A percentile compares a stretch with the other conserved stretches of the same genome.
Evolutionary conservation across 2,329 filamentous ascomycete genomes (phyloP).

Genomic region (Trichoderma sp.): DNA sequence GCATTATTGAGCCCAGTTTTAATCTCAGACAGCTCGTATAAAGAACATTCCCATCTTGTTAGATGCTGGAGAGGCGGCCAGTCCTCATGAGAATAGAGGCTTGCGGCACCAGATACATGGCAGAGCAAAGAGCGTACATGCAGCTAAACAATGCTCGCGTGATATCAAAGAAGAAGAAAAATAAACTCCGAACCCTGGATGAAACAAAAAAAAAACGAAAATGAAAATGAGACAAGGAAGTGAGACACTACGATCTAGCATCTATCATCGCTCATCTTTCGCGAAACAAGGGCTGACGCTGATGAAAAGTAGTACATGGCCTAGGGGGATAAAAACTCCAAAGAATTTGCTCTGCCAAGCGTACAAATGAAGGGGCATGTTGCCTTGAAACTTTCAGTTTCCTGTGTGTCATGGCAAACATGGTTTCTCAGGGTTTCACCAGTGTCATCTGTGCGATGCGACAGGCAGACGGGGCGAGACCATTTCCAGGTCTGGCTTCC

Average conservation of each 20-base stretch:
- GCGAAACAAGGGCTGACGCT: neutral
- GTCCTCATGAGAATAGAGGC: neutral
- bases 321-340: neutral
- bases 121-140: neutral
- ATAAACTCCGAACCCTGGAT: neutral
- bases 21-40: neutral
- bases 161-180: neutral
- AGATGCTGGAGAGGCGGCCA: neutral
- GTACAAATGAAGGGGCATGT: neutral
- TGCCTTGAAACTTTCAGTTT: neutral
- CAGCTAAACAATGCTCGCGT: neutral
- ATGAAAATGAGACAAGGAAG: neutral
- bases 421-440: neutral
- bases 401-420: neutral
- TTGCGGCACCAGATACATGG: neutral
- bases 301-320: conserved; percentile 1
- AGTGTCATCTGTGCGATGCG: conserved; percentile 12
- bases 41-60: neutral
- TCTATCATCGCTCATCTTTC: conserved; percentile 3
- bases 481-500: conserved; percentile 1
- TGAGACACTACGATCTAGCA: neutral
- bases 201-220: neutral
- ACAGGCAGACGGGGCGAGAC: conserved; percentile 12
- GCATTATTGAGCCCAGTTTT: neutral
- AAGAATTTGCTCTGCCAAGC: neutral